Conservation (phyloP, 768 basidiomycete genomes). For the Fomitopsis serialis region DNA sequence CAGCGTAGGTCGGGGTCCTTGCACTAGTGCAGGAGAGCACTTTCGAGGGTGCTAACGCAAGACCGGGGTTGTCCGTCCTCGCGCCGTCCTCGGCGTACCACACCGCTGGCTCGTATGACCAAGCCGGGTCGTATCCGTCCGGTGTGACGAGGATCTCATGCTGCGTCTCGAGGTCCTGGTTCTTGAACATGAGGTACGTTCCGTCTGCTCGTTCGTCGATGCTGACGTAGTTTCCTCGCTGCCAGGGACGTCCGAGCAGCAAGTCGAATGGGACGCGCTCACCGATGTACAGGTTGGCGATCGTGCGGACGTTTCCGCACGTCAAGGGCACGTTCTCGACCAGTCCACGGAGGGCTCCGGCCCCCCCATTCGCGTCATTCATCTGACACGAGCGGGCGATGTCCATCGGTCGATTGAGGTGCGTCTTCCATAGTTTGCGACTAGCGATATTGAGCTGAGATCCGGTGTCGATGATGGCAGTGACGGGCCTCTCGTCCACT, state of each 20-base stretch:
- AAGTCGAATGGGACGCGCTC: constrained; percentile 14
- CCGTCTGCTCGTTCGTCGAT: constrained; percentile 24
- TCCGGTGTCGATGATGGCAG: too few species aligned
- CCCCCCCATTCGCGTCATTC: too few species aligned
- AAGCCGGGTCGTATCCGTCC: neutral
- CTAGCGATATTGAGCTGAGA: too few species aligned
- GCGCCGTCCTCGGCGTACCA: too few species aligned
- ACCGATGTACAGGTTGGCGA: constrained; percentile 5
- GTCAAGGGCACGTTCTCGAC: constrained; percentile 5
- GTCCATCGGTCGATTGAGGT: too few species aligned
- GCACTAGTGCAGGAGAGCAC: too few species aligned
- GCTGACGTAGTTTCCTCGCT: constrained; percentile 18
- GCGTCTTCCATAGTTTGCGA: too few species aligned
- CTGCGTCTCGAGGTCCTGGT: neutral
- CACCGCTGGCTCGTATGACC: neutral
- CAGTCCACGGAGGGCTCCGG: constrained; percentile 1
- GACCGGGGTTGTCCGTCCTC: too few species aligned
- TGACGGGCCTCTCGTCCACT: too few species aligned
- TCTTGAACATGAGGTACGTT: constrained; percentile 22
- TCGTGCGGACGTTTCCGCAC: constrained; percentile 5
- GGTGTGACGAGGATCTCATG: constrained; percentile 19
- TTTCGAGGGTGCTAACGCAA: too few species aligned
- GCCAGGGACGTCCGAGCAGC: constrained; percentile 22
- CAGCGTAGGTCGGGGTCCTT: too few species aligned
- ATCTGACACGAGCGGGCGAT: neutral